phyloP scores from a whole-genome alignment of 75 land plant species.

The Selaginella tamariscina region DNA sequence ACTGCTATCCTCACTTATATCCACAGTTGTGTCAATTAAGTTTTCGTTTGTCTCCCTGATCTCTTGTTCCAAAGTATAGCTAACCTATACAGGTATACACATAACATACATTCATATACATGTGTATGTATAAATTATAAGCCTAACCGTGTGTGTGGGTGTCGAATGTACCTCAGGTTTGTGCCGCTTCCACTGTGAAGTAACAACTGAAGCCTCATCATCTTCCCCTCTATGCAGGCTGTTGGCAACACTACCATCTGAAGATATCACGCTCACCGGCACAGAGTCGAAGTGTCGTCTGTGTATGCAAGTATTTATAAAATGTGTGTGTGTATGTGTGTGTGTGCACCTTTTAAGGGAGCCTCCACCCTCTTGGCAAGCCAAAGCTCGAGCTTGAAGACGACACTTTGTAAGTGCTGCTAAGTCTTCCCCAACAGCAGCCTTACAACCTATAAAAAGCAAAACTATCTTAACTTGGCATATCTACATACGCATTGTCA shows the following conservation, averaged over 20 bases:
- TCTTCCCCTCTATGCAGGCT: conserved; percentile 35
- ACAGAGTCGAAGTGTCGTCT: conserved; percentile 64
- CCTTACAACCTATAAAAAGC: no score
- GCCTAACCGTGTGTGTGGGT: not conserved
- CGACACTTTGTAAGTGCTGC: conserved; percentile 77
- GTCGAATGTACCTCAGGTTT: conserved; percentile 40
- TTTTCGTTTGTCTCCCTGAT: conserved; percentile 56
- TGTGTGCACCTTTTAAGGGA: conserved; percentile 39
- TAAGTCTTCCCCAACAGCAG: conserved; percentile 91
- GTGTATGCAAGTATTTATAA: no score
- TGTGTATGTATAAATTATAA: not conserved
- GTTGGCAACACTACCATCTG: conserved; percentile 48
- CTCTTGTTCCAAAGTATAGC: conserved; percentile 59
- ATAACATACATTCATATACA: not conserved
- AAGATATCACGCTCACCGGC: conserved; percentile 56
- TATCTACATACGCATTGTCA: no score
- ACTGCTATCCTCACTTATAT: conserved; percentile 49
- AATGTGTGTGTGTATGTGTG: no score
- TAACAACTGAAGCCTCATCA: conserved; percentile 45
- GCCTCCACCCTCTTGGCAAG: conserved; percentile 41
- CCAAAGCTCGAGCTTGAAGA: conserved; percentile 56
- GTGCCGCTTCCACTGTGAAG: conserved; percentile 45
- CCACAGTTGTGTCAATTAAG: conserved; percentile 73
- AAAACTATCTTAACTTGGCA: no score
- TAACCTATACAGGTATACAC: conserved; percentile 33